phyloP scores from a whole-genome alignment of 2,329 filamentous ascomycete species.

The Monosporascus sp. region DNA sequence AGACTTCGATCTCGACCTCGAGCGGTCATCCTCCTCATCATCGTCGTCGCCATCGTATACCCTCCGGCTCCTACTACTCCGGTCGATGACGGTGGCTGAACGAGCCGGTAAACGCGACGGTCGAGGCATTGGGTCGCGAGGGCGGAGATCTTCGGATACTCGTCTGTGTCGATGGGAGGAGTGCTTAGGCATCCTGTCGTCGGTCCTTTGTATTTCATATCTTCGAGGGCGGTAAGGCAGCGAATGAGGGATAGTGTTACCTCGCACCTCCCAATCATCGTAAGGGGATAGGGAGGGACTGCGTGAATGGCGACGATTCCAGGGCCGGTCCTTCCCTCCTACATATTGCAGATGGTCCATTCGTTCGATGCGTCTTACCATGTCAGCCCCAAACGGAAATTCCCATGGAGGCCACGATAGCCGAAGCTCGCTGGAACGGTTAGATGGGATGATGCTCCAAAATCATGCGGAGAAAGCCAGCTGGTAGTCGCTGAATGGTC shows the following conservation, averaged over 20 bases:
- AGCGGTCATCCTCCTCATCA: slow-evolving; percentile 17
- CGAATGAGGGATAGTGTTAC: slow-evolving; percentile 24
- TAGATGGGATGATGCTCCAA: slow-evolving; percentile 20
- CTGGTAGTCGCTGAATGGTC: slow-evolving; percentile 30
- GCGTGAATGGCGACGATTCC: slow-evolving; percentile 21
- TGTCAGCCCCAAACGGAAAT: slow-evolving; percentile 22
- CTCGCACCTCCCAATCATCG: slow-evolving; percentile 26
- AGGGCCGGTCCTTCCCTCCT: slow-evolving; percentile 22
- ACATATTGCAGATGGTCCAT: slow-evolving; percentile 26
- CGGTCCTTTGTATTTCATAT: slow-evolving; percentile 29
- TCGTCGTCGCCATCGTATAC: slow-evolving; percentile 18
- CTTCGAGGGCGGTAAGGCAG: slow-evolving; percentile 29
- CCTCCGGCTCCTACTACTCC: slow-evolving; percentile 18
- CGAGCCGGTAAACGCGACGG: slow-evolving; percentile 20
- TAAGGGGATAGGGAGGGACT: slow-evolving; percentile 22
- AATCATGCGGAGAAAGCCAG: slow-evolving; percentile 26
- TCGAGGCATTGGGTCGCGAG: slow-evolving; percentile 24
- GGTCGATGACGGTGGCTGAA: slow-evolving; percentile 15
- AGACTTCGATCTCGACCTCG: slow-evolving; percentile 20
- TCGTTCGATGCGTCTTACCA: slow-evolving; percentile 18
- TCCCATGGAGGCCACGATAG: slow-evolving; percentile 19
- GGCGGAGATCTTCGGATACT: slow-evolving; percentile 19
- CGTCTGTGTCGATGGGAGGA: slow-evolving; percentile 21
- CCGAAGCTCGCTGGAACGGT: slow-evolving; percentile 14
- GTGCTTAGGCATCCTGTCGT: slow-evolving; percentile 18